Evolutionary conservation across 345 rosid genomes (phyloP).

Genomic region (Eucalyptus fibrosa): DNA sequence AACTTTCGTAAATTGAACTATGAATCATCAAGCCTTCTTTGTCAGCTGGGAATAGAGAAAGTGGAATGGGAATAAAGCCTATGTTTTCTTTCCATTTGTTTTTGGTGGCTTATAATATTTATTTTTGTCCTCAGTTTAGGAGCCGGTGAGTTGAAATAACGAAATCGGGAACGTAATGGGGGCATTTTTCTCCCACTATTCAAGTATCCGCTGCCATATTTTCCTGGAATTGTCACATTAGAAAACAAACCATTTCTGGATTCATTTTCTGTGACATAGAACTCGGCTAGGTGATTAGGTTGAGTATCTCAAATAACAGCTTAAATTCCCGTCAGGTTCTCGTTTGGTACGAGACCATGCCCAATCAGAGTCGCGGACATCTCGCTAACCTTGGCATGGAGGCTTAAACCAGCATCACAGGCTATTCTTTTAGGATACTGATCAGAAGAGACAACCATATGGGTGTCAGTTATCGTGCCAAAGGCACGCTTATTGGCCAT

Average conservation of each 20-base stretch:
- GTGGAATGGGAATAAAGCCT: not conserved
- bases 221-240: not conserved
- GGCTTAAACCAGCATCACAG: not conserved
- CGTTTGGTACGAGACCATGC: not conserved
- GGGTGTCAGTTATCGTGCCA: not conserved
- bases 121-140: not conserved
- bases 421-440: not conserved
- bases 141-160: not conserved
- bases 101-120: not conserved
- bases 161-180: not conserved
- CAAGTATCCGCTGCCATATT: not conserved
- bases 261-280: not conserved
- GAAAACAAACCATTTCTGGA: not conserved
- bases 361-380: not conserved
- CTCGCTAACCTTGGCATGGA: not conserved
- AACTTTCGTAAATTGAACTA: not conserved
- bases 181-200: not conserved
- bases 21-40: not conserved
- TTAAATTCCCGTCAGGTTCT: not conserved
- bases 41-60: not conserved
- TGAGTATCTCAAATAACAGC: not conserved
- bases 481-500: no score
- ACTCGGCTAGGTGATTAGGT: not conserved
- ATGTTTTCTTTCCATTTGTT: not conserved
- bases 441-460: not conserved